Evolutionary conservation across 352 stramenopile genomes (phyloP).

Genomic region (Phytopythium aichiense): DNA sequence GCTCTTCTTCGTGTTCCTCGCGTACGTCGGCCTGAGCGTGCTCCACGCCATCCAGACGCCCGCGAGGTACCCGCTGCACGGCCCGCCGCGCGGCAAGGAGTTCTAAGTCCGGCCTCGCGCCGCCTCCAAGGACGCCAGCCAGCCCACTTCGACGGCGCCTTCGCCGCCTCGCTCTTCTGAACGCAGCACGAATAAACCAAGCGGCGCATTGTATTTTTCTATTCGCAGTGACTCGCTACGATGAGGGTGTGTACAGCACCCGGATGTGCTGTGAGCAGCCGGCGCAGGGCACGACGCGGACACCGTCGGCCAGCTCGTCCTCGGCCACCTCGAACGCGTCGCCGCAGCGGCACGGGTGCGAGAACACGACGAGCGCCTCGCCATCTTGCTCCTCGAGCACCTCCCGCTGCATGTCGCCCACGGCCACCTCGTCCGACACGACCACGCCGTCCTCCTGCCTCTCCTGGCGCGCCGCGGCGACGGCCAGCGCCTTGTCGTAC

Average conservation of each 20-base stretch:
- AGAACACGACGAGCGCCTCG: conserved; percentile 51
- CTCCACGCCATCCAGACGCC: conserved; percentile 79
- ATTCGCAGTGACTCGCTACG: neutral
- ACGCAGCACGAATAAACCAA: conserved; percentile 1
- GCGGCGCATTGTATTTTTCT: neutral
- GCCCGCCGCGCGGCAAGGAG: conserved; percentile 77
- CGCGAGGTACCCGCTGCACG: conserved; percentile 59
- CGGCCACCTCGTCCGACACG: conserved; percentile 58
- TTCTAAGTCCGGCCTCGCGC: conserved; percentile 38
- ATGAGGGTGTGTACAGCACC: conserved; percentile 19
- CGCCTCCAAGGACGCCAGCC: neutral
- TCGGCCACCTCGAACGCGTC: conserved; percentile 67
- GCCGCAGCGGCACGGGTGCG: conserved; percentile 64
- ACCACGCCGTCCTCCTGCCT: conserved; percentile 45
- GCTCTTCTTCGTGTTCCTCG: conserved; percentile 77
- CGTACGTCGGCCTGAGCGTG: conserved; percentile 65
- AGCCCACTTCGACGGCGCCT: neutral
- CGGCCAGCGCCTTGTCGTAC: conserved; percentile 54
- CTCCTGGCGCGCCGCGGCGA: conserved; percentile 26
- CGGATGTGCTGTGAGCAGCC: conserved; percentile 81
- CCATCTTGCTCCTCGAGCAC: conserved; percentile 21
- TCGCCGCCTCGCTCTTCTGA: neutral
- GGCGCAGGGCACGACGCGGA: conserved; percentile 70
- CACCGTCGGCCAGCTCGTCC: conserved; percentile 55
- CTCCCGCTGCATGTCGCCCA: conserved; percentile 42